A percentile compares a stretch with the other conserved stretches of the same genome.
phyloP scores from a whole-genome alignment of 257 asterid genomes.

The Capsicum pubescens region DNA sequence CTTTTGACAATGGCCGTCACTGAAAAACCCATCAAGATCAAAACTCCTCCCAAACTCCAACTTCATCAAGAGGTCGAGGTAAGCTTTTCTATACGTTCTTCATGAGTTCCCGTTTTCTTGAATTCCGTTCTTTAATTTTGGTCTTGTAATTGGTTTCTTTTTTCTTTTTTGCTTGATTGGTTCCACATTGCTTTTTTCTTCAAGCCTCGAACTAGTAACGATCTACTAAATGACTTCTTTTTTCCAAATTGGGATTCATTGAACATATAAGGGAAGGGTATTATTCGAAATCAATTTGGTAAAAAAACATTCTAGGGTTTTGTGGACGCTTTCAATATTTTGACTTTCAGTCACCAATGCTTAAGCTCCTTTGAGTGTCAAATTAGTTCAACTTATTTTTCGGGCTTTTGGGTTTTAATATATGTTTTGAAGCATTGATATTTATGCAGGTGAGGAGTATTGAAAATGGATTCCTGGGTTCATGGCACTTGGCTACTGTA shows the following conservation, averaged over 20 bases:
- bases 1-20: neutral
- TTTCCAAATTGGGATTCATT: neutral
- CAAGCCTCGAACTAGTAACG: neutral
- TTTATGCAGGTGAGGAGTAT: conserved; percentile 63
- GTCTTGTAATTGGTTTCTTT: neutral
- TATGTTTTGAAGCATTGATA: neutral
- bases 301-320: neutral
- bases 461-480: conserved; percentile 68
- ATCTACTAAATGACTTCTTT: neutral
- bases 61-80: conserved; percentile 20
- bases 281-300: neutral
- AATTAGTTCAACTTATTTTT: neutral
- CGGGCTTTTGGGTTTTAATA: neutral
- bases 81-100: neutral
- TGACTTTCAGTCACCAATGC: neutral
- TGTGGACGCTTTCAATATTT: neutral
- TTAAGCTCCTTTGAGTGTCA: neutral
- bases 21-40: neutral
- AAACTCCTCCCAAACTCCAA: neutral
- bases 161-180: too few species aligned
- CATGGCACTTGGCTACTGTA: conserved; percentile 64
- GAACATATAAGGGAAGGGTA: neutral
- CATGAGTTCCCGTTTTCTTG: neutral
- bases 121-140: neutral
- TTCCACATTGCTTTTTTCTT: neutral